Conservation (phyloP, 768 basidiomycete genomes). For the Leccinum aurantiacum region DNA sequence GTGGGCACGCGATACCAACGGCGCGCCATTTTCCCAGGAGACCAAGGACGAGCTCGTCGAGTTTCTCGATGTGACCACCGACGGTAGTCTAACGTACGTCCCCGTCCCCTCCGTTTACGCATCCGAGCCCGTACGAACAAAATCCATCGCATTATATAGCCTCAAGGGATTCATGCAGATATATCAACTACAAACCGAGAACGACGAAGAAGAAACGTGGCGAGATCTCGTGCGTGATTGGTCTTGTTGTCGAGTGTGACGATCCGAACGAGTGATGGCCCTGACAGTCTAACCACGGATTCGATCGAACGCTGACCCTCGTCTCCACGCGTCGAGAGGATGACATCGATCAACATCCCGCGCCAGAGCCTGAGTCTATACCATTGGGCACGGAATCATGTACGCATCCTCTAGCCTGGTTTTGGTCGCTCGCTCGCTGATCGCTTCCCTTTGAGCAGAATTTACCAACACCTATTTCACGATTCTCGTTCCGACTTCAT, state of each 20-base stretch:
- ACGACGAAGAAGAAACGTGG: slow-evolving; percentile 85
- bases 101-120: neutral
- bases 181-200: slow-evolving; percentile 83
- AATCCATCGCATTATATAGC: slow-evolving; percentile 34
- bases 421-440: slow-evolving; percentile 1
- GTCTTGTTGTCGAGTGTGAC: neutral
- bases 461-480: slow-evolving; percentile 8
- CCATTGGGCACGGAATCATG: slow-evolving; percentile 18
- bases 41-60: slow-evolving; percentile 77
- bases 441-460: slow-evolving; percentile 14
- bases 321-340: slow-evolving; percentile 56
- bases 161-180: slow-evolving; percentile 81
- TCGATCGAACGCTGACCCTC: slow-evolving; percentile 63
- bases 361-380: slow-evolving; percentile 15
- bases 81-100: slow-evolving; percentile 71
- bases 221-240: slow-evolving; percentile 61
- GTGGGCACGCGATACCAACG: slow-evolving; percentile 82
- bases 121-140: neutral
- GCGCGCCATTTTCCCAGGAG: slow-evolving; percentile 72
- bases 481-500: slow-evolving; percentile 2
- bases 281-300: slow-evolving; percentile 68
- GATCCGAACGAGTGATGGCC: slow-evolving; percentile 14
- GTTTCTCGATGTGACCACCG: slow-evolving; percentile 72
- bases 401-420: slow-evolving; percentile 3
- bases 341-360: slow-evolving; percentile 32